Percentiles rank a stretch among this genome's conserved stretches.
Evolutionary conservation across 148 eudicot genomes (phyloP).

Genomic region (Chenopodium berlandieri): DNA sequence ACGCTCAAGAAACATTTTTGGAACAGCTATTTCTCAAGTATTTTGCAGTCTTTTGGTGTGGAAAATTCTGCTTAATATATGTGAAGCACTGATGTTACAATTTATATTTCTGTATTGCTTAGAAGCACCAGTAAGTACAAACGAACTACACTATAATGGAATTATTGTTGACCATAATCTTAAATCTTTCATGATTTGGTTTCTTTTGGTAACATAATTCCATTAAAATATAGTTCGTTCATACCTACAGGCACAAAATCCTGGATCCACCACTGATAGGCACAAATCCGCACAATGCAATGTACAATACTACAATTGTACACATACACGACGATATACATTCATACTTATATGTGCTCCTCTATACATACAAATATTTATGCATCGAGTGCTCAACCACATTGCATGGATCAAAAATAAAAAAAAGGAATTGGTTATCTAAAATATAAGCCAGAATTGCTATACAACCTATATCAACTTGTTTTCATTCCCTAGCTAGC

Average conservation of each 20-base stretch:
- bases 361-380: neutral
- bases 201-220: slow-evolving; percentile 19
- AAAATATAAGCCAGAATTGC: neutral
- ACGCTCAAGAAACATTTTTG: neutral
- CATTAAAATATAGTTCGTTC: slow-evolving; percentile 43
- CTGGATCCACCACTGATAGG: too few species aligned
- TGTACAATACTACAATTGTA: neutral
- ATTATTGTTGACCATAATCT: slow-evolving; percentile 7
- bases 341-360: neutral
- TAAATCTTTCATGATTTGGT: neutral
- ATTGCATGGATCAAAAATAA: neutral
- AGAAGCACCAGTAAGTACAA: slow-evolving; percentile 24
- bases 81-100: neutral
- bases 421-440: neutral
- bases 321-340: slow-evolving; percentile 7
- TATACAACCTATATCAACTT: too few species aligned
- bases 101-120: neutral
- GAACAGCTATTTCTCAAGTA: neutral
- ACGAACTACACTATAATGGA: slow-evolving; percentile 35
- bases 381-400: neutral
- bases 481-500: too few species aligned
- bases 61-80: neutral
- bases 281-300: neutral
- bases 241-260: slow-evolving; percentile 12
- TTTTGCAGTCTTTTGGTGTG: neutral